Conservation (phyloP, 768 basidiomycete species). For the Fibroporia radiculosa region DNA sequence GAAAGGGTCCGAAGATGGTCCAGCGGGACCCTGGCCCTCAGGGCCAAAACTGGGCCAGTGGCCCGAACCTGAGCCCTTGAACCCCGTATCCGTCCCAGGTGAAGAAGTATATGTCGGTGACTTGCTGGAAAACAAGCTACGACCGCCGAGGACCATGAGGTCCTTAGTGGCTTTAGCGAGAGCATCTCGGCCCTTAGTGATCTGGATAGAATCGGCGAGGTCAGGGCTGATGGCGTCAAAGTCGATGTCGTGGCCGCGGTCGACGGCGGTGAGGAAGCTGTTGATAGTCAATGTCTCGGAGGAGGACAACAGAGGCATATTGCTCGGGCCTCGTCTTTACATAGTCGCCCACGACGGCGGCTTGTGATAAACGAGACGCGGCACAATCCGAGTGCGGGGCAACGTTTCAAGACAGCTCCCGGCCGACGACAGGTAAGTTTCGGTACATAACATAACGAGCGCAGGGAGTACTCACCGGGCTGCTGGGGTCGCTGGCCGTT, state of each 20-base stretch:
- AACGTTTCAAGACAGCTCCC: too few relatives aligned
- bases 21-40: too few relatives aligned
- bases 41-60: slow-evolving; percentile 16
- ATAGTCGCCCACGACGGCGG: slow-evolving; percentile 7
- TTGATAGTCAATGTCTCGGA: slow-evolving; percentile 63
- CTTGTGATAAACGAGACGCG: slow-evolving; percentile 8
- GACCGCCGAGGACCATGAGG: slow-evolving; percentile 59
- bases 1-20: too few relatives aligned
- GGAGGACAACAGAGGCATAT: slow-evolving; percentile 58
- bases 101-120: too few relatives aligned
- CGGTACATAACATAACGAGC: too few relatives aligned
- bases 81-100: background rate
- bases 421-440: too few relatives aligned
- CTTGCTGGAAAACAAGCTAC: background rate
- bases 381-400: too few relatives aligned
- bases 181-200: slow-evolving; percentile 50
- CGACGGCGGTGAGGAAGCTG: slow-evolving; percentile 54
- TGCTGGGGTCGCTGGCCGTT: too few relatives aligned
- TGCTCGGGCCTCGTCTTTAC: slow-evolving; percentile 3
- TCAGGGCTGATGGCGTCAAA: slow-evolving; percentile 41
- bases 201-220: slow-evolving; percentile 36
- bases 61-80: slow-evolving; percentile 1
- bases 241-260: slow-evolving; percentile 36
- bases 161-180: slow-evolving; percentile 78
- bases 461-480: too few relatives aligned